Conservation (phyloP, 2,329 filamentous ascomycete genomes). For the Pseudogymnoascus sp. region DNA sequence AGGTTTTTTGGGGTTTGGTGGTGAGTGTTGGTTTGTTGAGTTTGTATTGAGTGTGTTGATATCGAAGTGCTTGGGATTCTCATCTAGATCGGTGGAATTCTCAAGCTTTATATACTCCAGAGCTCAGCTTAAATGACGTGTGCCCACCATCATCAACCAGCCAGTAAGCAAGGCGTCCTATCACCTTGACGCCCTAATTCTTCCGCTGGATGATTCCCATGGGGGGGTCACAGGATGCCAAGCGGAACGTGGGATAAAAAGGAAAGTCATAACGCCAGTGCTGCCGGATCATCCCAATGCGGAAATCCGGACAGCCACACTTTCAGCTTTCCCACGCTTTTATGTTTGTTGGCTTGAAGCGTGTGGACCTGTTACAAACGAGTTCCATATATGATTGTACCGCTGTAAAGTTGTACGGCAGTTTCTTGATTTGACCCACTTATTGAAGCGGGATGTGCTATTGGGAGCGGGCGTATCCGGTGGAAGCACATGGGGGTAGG, state of each 20-base stretch:
- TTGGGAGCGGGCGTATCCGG: background rate
- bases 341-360: background rate
- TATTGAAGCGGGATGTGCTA: conserved; percentile 3
- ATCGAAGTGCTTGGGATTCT: background rate
- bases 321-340: background rate
- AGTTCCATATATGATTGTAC: conserved; percentile 1
- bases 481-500: background rate
- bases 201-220: background rate
- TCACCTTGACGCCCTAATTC: background rate
- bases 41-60: conserved; percentile 6
- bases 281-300: background rate
- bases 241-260: conserved; percentile 5
- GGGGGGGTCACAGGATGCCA: background rate
- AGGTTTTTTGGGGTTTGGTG: background rate
- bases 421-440: background rate
- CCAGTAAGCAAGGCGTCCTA: background rate
- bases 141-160: background rate
- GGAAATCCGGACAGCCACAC: conserved; percentile 1
- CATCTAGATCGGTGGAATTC: background rate
- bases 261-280: background rate
- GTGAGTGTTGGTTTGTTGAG: background rate
- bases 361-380: background rate
- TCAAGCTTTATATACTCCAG: conserved; percentile 1
- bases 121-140: background rate
- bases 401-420: background rate